Percentiles rank a stretch among this genome's conserved stretches.
These are phyloP conservation scores for Blastomyces gilchristii DNA, from an alignment of 2,329 filamentous ascomycete species.

Conservation along the genomic window DNA sequence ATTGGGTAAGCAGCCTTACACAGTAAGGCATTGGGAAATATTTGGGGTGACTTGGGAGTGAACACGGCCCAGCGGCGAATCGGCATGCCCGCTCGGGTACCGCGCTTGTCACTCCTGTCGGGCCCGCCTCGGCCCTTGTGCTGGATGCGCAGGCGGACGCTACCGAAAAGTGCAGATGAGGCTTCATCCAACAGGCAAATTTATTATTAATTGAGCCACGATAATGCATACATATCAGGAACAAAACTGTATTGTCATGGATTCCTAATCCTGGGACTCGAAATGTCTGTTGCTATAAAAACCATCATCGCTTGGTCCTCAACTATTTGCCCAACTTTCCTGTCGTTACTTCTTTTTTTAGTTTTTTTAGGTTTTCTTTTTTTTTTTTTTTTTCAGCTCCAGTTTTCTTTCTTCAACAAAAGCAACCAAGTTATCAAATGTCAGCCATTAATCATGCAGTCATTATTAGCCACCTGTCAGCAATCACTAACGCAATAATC, in stretches of 20 bases:
- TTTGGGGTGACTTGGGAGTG: background rate
- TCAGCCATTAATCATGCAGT: background rate
- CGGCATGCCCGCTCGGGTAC: background rate
- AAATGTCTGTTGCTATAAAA: background rate
- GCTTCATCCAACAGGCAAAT: background rate
- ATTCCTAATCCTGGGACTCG: background rate
- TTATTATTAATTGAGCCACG: background rate
- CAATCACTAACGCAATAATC: background rate
- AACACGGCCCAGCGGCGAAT: background rate
- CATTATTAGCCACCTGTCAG: background rate
- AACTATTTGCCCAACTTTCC: background rate
- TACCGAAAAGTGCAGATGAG: background rate
- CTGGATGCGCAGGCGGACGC: background rate
- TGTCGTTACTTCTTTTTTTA: too few species aligned
- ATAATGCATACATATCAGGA: background rate
- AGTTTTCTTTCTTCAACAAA: background rate
- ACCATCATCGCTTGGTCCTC: background rate
- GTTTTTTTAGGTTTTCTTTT: background rate
- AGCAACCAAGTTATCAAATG: background rate
- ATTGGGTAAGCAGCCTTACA: conserved; percentile 7
- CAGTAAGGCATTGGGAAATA: too few species aligned
- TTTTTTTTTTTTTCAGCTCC: background rate
- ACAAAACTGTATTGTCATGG: background rate
- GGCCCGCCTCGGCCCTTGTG: too few species aligned
- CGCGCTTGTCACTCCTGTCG: background rate